Evolutionary conservation across 495 filamentous ascomycete species (phyloP).

Genomic region (Aspergillus asperescens): DNA sequence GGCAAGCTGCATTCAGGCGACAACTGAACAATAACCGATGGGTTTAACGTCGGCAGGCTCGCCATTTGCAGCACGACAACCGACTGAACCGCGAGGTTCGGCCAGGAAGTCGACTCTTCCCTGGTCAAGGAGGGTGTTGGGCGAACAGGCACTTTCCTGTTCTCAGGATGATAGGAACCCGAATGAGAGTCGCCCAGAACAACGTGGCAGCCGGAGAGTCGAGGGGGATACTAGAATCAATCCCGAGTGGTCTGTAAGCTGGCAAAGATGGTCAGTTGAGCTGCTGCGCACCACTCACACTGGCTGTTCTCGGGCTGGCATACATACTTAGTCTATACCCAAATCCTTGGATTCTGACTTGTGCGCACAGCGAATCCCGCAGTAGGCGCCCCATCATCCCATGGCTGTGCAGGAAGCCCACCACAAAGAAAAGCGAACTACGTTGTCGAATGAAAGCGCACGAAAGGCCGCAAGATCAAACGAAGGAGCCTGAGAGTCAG

Average conservation of each 20-base stretch:
- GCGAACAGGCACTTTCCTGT: not conserved
- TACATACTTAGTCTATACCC: not conserved
- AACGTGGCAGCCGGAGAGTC: slow-evolving; percentile 27
- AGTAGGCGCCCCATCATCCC: slow-evolving; percentile 11
- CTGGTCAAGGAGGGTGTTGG: not conserved
- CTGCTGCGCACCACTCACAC: slow-evolving; percentile 2
- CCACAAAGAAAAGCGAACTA: slow-evolving; percentile 1
- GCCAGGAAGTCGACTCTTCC: not conserved
- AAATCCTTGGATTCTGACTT: no score
- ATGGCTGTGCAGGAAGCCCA: slow-evolving; percentile 4
- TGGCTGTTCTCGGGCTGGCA: not conserved
- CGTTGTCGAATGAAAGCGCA: slow-evolving; percentile 7
- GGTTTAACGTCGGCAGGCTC: slow-evolving; percentile 11
- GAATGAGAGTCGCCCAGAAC: slow-evolving; percentile 22
- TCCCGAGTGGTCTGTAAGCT: slow-evolving; percentile 19
- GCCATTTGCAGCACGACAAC: slow-evolving; percentile 9
- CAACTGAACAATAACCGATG: not conserved
- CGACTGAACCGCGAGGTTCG: slow-evolving; percentile 3
- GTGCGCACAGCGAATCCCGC: no score
- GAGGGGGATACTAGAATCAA: slow-evolving; percentile 13
- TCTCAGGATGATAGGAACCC: slow-evolving; percentile 5
- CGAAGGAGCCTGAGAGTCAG: not conserved
- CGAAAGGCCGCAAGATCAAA: not conserved
- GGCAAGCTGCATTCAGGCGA: slow-evolving; percentile 8
- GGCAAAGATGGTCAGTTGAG: slow-evolving; percentile 15